Base-by-base conservation (phyloP, 2,329 filamentous ascomycete species). In the Fusarium mundagurra region DNA sequence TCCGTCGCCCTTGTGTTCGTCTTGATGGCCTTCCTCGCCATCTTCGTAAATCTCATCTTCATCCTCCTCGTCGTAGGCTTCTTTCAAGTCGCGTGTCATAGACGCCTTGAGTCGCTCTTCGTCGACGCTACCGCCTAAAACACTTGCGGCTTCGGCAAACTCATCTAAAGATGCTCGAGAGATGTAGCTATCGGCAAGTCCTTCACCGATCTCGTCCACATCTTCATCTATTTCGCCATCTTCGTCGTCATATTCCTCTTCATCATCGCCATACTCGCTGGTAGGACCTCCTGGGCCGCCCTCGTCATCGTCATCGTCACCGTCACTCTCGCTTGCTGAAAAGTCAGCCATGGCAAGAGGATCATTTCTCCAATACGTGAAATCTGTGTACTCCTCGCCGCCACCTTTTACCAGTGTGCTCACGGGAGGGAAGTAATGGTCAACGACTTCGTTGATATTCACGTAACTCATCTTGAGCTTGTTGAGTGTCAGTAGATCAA, bases 401-500 rank as follows among this genome's bases (percentile, higher is more conserved):
- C 95, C 96, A 50, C 93, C 93, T 78, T 93, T 94, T 24, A 98
- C 92, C 36, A 99, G 87, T 33, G 95, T 92, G 72, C 92, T 94
- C 18, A 97, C 92, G 4, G 97, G 94, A 12, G 96, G 96, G 82
- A 99, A 99, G 85, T 98, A 98, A 83, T 99, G 96, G 81, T 99
- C 96, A 12, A 99, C 94, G 67, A 99, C 92, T 82, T 99, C 97
- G 69, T 94, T 92, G 92, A 99, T 99, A 79, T 94, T 95, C 71
- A 98, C 94, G 81, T 99, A 99, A 73, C 94, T 98, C 78, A 97
- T 96, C 85, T 96, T 98, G 81, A 98, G 93, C 82, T 95, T 97
- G 84, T 97, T 98, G 62, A 98, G 88, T 72, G 92, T 96, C 48
- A 98, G 86, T 50, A 99, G 86, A 81, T 98, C 96, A 29, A 99